Evolutionary conservation across 164 flowering plant genomes (phyloP).

Genomic region (Sextonia rubra): DNA sequence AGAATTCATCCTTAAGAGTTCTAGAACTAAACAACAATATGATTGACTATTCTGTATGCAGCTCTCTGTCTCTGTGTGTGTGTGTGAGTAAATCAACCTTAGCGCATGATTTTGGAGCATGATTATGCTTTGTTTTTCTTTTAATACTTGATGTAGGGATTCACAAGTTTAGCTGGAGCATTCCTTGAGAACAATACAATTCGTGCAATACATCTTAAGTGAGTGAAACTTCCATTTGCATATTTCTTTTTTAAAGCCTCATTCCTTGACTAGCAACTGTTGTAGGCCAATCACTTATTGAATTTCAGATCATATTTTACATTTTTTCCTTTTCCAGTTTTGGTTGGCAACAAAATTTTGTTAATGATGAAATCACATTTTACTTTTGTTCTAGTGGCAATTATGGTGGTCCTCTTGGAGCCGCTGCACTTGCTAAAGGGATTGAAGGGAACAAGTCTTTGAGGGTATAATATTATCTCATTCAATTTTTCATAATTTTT

Average conservation of each 20-base stretch:
- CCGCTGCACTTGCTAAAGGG: slow-evolving; percentile 88
- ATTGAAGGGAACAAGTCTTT: slow-evolving; percentile 84
- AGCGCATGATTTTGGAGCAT: neutral
- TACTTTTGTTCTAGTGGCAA: slow-evolving; percentile 60
- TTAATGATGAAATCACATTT: neutral
- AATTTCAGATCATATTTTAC: neutral
- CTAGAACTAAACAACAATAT: slow-evolving; percentile 87
- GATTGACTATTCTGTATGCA: slow-evolving; percentile 92
- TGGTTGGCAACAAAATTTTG: neutral
- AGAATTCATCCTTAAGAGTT: slow-evolving; percentile 62
- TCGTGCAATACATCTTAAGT: slow-evolving; percentile 71
- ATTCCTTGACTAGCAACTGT: neutral
- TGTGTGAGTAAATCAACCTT: neutral
- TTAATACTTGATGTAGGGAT: slow-evolving; percentile 73
- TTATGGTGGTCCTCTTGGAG: slow-evolving; percentile 95
- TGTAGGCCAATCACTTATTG: neutral
- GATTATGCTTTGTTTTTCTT: slow-evolving; percentile 3
- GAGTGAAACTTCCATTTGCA: slow-evolving; percentile 25
- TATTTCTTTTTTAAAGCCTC: neutral
- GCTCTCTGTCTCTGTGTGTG: neutral
- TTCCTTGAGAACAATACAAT: slow-evolving; percentile 75
- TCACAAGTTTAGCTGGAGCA: slow-evolving; percentile 83
- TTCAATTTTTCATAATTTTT: neutral
- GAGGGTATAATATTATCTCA: slow-evolving; percentile 43
- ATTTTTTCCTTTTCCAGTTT: neutral